Evolutionary conservation across 495 filamentous ascomycete genomes (phyloP).

Genomic region (Amniculicola lignicola): DNA sequence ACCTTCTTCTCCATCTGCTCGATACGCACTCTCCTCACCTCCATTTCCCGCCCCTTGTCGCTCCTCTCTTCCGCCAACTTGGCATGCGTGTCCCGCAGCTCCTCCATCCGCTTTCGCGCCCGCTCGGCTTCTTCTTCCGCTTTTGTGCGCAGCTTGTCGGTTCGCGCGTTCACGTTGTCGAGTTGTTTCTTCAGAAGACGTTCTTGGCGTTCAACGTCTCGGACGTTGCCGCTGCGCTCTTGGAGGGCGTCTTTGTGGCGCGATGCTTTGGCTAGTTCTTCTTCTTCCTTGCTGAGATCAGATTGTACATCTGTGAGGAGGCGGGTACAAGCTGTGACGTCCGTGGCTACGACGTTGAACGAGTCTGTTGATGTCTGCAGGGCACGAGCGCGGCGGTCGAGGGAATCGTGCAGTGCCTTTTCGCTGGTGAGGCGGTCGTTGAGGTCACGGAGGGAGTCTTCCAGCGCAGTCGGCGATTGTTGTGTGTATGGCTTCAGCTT

Average conservation of each 20-base stretch:
- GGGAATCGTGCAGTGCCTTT: slow-evolving; percentile 75
- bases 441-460: slow-evolving; percentile 76
- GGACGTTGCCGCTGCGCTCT: slow-evolving; percentile 79
- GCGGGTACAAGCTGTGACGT: slow-evolving; percentile 80
- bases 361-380: slow-evolving; percentile 91
- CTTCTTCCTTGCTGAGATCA: slow-evolving; percentile 86
- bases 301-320: slow-evolving; percentile 80
- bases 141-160: slow-evolving; percentile 70
- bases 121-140: slow-evolving; percentile 74
- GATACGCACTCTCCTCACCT: slow-evolving; percentile 82
- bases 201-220: slow-evolving; percentile 87
- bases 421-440: slow-evolving; percentile 70
- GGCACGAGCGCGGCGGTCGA: slow-evolving; percentile 80
- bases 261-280: slow-evolving; percentile 72
- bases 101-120: slow-evolving; percentile 85
- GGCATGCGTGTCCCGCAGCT: slow-evolving; percentile 75
- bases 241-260: slow-evolving; percentile 82
- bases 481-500: slow-evolving; percentile 90
- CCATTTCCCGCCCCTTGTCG: slow-evolving; percentile 85
- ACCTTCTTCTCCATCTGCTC: slow-evolving; percentile 99
- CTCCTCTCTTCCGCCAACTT: slow-evolving; percentile 77
- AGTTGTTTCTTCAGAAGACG: slow-evolving; percentile 78
- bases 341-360: slow-evolving; percentile 74
- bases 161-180: slow-evolving; percentile 76
- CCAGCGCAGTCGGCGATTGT: slow-evolving; percentile 77